phyloP scores from a whole-genome alignment of 2,329 filamentous ascomycete species.

The Aspergillus clavatus region DNA sequence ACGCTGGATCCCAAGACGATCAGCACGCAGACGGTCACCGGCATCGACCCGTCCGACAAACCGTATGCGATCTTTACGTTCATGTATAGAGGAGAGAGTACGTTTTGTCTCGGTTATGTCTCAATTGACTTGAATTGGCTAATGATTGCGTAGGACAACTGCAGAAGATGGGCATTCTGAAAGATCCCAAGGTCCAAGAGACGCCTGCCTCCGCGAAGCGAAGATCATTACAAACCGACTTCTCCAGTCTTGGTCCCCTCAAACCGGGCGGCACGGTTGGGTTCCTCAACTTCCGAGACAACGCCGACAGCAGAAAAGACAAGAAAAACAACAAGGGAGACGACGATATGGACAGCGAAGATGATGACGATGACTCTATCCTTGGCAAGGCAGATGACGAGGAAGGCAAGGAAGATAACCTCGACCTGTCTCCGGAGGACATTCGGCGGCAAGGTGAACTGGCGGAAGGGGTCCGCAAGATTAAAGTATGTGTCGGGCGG shows the following conservation, averaged over 20 bases:
- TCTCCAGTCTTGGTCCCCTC: conserved; percentile 76
- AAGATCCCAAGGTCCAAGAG: conserved; percentile 58
- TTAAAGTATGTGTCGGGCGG: conserved; percentile 49
- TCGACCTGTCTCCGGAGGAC: conserved; percentile 56
- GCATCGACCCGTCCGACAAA: conserved; percentile 91
- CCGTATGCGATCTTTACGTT: conserved; percentile 97
- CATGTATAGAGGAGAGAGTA: conserved; percentile 92
- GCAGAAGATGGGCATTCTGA: conserved; percentile 89
- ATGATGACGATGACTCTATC: conserved; percentile 62
- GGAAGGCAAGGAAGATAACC: conserved; percentile 47
- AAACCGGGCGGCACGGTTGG: conserved; percentile 84
- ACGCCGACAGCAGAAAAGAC: conserved; percentile 49
- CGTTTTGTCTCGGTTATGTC: conserved; percentile 39
- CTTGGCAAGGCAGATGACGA: conserved; percentile 61
- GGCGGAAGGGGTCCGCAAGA: conserved; percentile 60
- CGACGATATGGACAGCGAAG: conserved; percentile 69
- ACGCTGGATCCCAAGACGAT: conserved; percentile 94
- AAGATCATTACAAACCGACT: conserved; percentile 77
- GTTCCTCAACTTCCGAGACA: conserved; percentile 81
- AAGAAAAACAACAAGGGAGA: conserved; percentile 57
- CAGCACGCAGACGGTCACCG: conserved; percentile 98
- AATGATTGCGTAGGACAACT: conserved; percentile 65
- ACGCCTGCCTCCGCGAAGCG: conserved; percentile 64
- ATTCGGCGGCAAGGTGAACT: conserved; percentile 56
- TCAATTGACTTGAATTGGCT: background rate